Evolutionary conservation across 129 eudicot genomes (phyloP).

Genomic region (Pittosporum tobira): DNA sequence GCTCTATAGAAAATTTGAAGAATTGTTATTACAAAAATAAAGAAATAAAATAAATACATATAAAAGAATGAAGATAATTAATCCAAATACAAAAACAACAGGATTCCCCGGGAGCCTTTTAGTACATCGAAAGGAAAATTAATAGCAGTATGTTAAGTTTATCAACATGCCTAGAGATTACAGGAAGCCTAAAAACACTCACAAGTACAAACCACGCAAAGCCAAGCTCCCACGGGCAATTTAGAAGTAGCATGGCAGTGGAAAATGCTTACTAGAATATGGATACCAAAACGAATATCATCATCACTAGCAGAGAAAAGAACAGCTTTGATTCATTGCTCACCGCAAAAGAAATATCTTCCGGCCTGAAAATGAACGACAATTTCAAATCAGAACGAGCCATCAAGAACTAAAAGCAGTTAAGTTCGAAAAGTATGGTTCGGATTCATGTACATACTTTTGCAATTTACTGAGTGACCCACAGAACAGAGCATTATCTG

Average conservation of each 20-base stretch:
- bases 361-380: slow-evolving; percentile 5
- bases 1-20: background rate
- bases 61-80: slow-evolving; percentile 2
- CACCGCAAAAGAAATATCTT: slow-evolving; percentile 8
- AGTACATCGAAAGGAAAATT: background rate
- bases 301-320: slow-evolving; percentile 9
- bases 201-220: slow-evolving; percentile 1
- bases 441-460: slow-evolving; percentile 27
- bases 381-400: background rate
- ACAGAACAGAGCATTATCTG: slow-evolving; percentile 50
- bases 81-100: slow-evolving; percentile 9
- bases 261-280: slow-evolving; percentile 7
- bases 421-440: background rate
- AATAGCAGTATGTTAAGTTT: background rate
- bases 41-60: background rate
- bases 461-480: slow-evolving; percentile 46
- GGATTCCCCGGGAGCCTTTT: background rate
- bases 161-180: slow-evolving; percentile 4
- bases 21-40: slow-evolving; percentile 7
- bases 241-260: background rate
- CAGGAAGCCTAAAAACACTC: background rate
- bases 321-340: background rate
- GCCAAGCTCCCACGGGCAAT: background rate
- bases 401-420: background rate
- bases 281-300: slow-evolving; percentile 1